A percentile compares a stretch with the other conserved stretches of the same genome.
Conservation (phyloP, 1,284 basidiomycete genomes). For the Ceratobasidium papillatum region DNA sequence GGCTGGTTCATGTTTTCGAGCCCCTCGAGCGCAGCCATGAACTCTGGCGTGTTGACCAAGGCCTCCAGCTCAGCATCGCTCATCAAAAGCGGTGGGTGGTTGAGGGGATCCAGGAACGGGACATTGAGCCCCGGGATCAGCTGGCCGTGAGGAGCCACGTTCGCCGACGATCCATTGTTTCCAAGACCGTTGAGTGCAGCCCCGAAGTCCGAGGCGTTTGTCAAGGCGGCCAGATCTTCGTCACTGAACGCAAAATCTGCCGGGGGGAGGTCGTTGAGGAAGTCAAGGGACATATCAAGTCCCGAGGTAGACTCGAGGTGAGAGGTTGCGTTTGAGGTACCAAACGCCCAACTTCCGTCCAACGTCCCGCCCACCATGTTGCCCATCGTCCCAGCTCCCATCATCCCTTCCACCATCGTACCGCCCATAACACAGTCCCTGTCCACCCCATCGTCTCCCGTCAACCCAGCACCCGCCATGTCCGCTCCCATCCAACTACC, state of each 20-base stretch:
- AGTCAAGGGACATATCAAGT: background rate
- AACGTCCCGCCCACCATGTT: too few relatives aligned
- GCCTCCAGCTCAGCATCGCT: too few relatives aligned
- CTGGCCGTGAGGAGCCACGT: background rate
- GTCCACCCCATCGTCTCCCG: too few relatives aligned
- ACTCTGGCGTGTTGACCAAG: too few relatives aligned
- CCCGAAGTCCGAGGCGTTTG: background rate
- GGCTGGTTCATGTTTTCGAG: too few relatives aligned
- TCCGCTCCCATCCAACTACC: too few relatives aligned
- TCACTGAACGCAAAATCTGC: background rate
- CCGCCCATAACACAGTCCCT: too few relatives aligned
- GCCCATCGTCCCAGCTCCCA: too few relatives aligned
- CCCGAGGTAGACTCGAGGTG: background rate
- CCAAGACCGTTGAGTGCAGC: background rate
- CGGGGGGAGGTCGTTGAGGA: background rate
- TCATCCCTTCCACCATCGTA: too few relatives aligned
- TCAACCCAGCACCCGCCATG: too few relatives aligned
- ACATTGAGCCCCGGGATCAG: background rate
- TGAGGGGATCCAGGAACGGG: background rate
- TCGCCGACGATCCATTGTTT: background rate
- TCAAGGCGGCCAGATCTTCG: background rate
- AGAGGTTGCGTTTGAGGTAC: background rate
- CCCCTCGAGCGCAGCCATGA: too few relatives aligned
- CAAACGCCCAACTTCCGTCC: background rate
- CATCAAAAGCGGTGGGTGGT: too few relatives aligned